phyloP scores from a whole-genome alignment of 352 stramenopile genomes.

The Paralagenidium karlingii region DNA sequence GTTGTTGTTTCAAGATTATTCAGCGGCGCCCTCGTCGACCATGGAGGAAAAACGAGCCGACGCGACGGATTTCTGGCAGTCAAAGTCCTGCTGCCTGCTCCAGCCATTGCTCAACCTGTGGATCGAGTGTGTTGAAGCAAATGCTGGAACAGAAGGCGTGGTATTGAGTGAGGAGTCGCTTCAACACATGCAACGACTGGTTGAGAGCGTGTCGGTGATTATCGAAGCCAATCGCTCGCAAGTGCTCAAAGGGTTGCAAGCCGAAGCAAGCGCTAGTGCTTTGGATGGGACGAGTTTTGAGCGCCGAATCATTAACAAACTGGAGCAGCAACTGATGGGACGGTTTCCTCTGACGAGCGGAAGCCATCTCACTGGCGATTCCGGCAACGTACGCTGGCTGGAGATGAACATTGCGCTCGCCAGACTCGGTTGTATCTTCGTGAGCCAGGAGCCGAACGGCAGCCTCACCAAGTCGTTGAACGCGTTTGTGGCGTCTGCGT shows the following conservation, averaged over 20 bases:
- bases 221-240: conserved; percentile 27
- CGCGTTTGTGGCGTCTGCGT: too few species aligned
- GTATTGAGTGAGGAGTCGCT: conserved; percentile 24
- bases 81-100: conserved; percentile 47
- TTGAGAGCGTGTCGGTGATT: conserved; percentile 53
- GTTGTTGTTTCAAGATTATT: background rate
- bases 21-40: conserved; percentile 3
- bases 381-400: conserved; percentile 47
- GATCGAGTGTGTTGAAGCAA: conserved; percentile 49
- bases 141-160: background rate
- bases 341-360: conserved; percentile 36
- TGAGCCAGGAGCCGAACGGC: too few species aligned
- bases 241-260: conserved; percentile 7
- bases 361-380: conserved; percentile 25
- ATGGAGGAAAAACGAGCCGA: conserved; percentile 6
- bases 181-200: conserved; percentile 65
- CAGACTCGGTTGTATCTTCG: conserved; percentile 47
- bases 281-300: too few species aligned
- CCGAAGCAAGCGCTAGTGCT: too few species aligned
- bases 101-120: conserved; percentile 54
- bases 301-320: conserved; percentile 8
- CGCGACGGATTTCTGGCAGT: conserved; percentile 41
- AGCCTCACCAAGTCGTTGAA: too few species aligned
- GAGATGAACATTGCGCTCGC: conserved; percentile 57
- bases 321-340: conserved; percentile 44